Percentiles rank a stretch among this genome's conserved stretches.
Conservation (phyloP, 805 yeast species). For the Suhomyces emberorum region DNA sequence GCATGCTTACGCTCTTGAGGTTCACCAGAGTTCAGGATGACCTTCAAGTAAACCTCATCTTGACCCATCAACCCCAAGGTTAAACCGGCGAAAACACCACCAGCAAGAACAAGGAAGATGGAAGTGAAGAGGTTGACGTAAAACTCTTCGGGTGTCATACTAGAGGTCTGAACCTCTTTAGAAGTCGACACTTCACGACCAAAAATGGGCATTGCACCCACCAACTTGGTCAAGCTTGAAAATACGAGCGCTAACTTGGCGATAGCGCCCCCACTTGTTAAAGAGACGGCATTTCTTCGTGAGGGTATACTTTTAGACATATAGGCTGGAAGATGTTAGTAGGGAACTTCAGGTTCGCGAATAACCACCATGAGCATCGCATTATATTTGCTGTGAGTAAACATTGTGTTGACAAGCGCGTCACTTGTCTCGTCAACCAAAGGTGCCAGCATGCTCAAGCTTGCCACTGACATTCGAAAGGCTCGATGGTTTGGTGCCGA, state of each 20-base stretch:
- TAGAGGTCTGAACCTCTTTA: slow-evolving; percentile 12
- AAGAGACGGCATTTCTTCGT: slow-evolving; percentile 30
- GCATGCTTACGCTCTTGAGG: slow-evolving; percentile 65
- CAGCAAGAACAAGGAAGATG: slow-evolving; percentile 60
- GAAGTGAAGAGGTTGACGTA: slow-evolving; percentile 53
- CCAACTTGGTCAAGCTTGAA: slow-evolving; percentile 30
- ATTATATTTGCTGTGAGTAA: too few relatives aligned
- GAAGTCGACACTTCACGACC: slow-evolving; percentile 7
- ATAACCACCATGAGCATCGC: too few relatives aligned
- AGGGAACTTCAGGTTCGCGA: background rate
- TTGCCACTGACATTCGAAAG: too few relatives aligned
- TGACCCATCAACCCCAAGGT: slow-evolving; percentile 98
- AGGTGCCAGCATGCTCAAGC: too few relatives aligned
- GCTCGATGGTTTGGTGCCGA: too few relatives aligned
- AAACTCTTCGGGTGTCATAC: slow-evolving; percentile 38
- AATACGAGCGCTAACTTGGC: slow-evolving; percentile 32
- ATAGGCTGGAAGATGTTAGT: slow-evolving; percentile 10
- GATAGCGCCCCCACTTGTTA: slow-evolving; percentile 19
- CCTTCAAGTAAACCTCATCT: slow-evolving; percentile 91
- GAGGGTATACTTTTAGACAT: slow-evolving; percentile 20
- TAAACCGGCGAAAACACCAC: slow-evolving; percentile 90
- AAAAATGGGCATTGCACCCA: slow-evolving; percentile 33
- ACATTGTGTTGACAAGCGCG: too few relatives aligned
- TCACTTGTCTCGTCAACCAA: too few relatives aligned
- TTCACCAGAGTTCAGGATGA: slow-evolving; percentile 85